Base-by-base conservation (phyloP, 176 grass and related monocot genomes). In the Eleusine indica region DNA sequence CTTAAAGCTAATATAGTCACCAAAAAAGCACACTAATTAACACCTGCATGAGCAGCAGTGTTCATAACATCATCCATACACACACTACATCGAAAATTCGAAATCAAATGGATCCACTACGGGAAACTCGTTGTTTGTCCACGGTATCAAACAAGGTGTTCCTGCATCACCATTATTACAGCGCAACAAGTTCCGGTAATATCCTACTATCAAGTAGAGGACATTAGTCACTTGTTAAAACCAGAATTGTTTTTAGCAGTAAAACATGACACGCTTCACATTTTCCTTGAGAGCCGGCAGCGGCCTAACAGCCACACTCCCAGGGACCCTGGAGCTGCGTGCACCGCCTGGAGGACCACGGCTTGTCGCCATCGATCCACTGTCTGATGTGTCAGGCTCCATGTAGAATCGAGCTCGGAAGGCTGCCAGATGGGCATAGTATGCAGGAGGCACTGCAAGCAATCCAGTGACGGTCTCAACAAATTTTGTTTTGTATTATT, bases 251-350 rank as follows among this genome's bases (percentile, higher is more conserved):
- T 25, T 25, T 25, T 25, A 93, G 86, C 94, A 96, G 82, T 96
- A 96, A 73, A 96, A 96, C 94, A 96, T 96, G 80, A 93, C 94
- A 12, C 88, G 86, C 77, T 96, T 93, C 69, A 96, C 94, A 21
- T 96, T 96, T 29, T 96, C 94, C 77, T 93, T 96, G 13, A 96
- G 88, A 29, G 94, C 94, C 51, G 94, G 91, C 28, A 96, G 88
- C n/a, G 91, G 91, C 72, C 91, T 89, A 35, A 96, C 94, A 56
- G 91, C 88, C 61, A 89, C 94, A 83, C 74, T 93, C 32, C 91
- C 94, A 52, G 66, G 65, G n/a, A 65, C 12, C 81, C 91, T 91
- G 56, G 83, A 80, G 47, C 66, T 71, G 81, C 88, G 90, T 15
- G 47, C 32, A 19, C 87, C 78, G 40, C 76, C 83, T 39, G 46